phyloP scores from a whole-genome alignment of 805 yeast species.

The Lipomyces sp. region DNA sequence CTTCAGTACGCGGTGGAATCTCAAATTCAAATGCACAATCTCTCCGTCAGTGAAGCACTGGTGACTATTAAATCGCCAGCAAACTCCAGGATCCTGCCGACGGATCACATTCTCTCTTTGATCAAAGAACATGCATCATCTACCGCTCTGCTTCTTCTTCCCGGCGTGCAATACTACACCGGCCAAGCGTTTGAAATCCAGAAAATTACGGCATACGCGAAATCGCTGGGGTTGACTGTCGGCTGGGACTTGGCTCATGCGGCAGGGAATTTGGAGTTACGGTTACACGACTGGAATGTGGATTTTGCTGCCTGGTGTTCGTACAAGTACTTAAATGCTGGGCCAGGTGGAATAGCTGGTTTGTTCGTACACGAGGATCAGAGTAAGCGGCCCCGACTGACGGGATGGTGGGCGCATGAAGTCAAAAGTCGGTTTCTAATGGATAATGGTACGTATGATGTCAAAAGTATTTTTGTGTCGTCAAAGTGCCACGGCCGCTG shows the following conservation, averaged over 20 bases:
- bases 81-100: slow-evolving; percentile 61
- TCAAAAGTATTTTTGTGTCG: neutral
- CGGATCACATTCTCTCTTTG: slow-evolving; percentile 62
- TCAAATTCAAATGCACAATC: slow-evolving; percentile 66
- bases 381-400: slow-evolving; percentile 63
- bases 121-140: slow-evolving; percentile 63
- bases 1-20: slow-evolving; percentile 71
- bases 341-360: slow-evolving; percentile 94
- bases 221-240: slow-evolving; percentile 54
- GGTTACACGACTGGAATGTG: slow-evolving; percentile 84
- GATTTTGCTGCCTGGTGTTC: slow-evolving; percentile 97
- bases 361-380: slow-evolving; percentile 69
- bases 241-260: slow-evolving; percentile 99
- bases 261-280: slow-evolving; percentile 79
- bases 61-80: slow-evolving; percentile 66
- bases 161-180: slow-evolving; percentile 91
- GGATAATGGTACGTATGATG: slow-evolving; percentile 45
- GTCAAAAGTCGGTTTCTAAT: slow-evolving; percentile 71
- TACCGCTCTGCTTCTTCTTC: slow-evolving; percentile 74
- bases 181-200: slow-evolving; percentile 85
- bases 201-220: slow-evolving; percentile 68
- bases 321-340: slow-evolving; percentile 86
- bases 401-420: slow-evolving; percentile 98
- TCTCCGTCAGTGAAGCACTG: slow-evolving; percentile 58
- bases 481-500: neutral